These are phyloP conservation scores for Solanum etuberosum DNA, from an alignment of 257 asterid species.

Conservation along the genomic window DNA sequence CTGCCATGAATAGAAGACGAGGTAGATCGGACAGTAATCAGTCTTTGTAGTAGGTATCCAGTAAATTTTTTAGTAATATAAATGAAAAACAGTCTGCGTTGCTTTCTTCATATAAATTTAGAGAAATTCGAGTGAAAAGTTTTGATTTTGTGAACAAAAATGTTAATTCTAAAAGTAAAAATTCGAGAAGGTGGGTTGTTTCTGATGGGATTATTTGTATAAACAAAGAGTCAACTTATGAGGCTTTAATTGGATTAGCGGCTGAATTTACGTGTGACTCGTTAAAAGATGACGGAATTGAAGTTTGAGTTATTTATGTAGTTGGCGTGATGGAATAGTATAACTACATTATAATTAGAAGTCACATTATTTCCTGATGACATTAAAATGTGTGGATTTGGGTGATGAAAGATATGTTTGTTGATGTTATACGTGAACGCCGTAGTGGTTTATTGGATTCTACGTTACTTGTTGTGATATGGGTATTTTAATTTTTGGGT, in stretches of 20 bases:
- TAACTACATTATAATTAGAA: conserved; percentile 67
- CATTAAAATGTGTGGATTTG: conserved; percentile 62
- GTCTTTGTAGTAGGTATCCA: conserved; percentile 30
- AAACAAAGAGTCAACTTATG: conserved; percentile 62
- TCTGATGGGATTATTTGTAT: conserved; percentile 81
- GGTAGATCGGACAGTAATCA: conserved; percentile 48
- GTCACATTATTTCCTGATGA: conserved; percentile 69
- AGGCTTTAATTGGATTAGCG: conserved; percentile 65
- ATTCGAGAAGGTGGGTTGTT: conserved; percentile 13
- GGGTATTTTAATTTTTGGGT: conserved; percentile 89
- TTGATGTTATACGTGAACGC: conserved; percentile 1
- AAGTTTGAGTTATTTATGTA: conserved; percentile 56
- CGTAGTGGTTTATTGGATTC: conserved; percentile 31
- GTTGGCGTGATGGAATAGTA: conserved; percentile 89
- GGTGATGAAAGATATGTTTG: conserved; percentile 67
- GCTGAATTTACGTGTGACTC: conserved; percentile 68
- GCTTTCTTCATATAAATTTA: background rate
- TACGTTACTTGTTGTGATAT: conserved; percentile 18
- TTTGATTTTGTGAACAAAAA: background rate
- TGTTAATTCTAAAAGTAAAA: background rate
- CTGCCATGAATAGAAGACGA: conserved; percentile 43
- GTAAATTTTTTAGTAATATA: conserved; percentile 3
- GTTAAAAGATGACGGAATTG: conserved; percentile 71
- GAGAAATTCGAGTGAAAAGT: background rate
- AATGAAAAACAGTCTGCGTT: background rate